Evolutionary conservation across 208 protist genomes (phyloP).

Genomic region (Crithidia fasciculata): DNA sequence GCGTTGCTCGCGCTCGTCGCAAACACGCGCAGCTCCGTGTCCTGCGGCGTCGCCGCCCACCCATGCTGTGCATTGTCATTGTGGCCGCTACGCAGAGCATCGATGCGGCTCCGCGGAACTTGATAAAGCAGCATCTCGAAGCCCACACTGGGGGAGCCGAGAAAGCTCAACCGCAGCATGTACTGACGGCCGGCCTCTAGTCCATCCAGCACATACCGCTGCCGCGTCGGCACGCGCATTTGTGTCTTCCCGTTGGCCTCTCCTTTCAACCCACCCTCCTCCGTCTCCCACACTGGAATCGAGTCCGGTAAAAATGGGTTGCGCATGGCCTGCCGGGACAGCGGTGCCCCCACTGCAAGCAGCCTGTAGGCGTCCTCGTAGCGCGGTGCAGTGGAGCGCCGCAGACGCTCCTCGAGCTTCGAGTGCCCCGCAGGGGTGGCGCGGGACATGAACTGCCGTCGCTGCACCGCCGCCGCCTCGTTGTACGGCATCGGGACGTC

Average conservation of each 20-base stretch:
- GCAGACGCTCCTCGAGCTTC: background rate
- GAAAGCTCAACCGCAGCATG: slow-evolving; percentile 45
- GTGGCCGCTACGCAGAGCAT: background rate
- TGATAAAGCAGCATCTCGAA: slow-evolving; percentile 50
- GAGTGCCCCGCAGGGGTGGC: slow-evolving; percentile 11
- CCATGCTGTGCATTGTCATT: background rate
- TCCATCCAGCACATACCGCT: slow-evolving; percentile 41
- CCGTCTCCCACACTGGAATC: slow-evolving; percentile 21
- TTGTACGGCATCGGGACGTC: background rate
- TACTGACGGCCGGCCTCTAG: slow-evolving; percentile 30
- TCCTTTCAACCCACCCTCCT: background rate
- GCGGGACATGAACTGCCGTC: background rate
- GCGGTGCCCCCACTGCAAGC: background rate
- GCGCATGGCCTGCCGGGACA: slow-evolving; percentile 25
- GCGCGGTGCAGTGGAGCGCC: background rate
- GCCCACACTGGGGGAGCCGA: slow-evolving; percentile 44
- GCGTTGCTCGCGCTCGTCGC: slow-evolving; percentile 22
- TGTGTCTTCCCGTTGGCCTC: background rate
- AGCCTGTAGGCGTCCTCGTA: slow-evolving; percentile 15
- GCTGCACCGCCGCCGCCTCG: background rate
- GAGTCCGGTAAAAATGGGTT: slow-evolving; percentile 27
- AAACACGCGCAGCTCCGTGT: slow-evolving; percentile 46
- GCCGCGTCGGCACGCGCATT: slow-evolving; percentile 15
- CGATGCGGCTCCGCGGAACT: slow-evolving; percentile 15
- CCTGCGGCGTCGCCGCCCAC: slow-evolving; percentile 29